Evolutionary conservation across 2,329 filamentous ascomycete genomes (phyloP).

Genomic region (Fusarium sp.): DNA sequence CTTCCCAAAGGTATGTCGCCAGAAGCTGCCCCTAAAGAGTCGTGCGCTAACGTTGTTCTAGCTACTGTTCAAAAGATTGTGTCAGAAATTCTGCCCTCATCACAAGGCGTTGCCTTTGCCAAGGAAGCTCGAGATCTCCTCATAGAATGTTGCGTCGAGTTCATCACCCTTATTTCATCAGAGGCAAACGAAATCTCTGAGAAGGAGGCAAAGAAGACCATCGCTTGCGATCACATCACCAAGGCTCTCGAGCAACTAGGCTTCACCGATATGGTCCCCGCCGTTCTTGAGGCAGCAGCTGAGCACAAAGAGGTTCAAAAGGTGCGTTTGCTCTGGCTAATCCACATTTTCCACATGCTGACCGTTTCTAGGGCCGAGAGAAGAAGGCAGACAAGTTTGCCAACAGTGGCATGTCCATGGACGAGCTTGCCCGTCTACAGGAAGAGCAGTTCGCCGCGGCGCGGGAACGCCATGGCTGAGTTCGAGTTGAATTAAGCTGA

Average conservation of each 20-base stretch:
- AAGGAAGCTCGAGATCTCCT: constrained; percentile 96
- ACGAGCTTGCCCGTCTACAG: constrained; percentile 90
- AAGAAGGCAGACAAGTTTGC: constrained; percentile 99
- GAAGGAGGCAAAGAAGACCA: constrained; percentile 99
- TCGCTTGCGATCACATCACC: constrained; percentile 97
- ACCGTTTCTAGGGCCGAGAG: constrained; percentile 79
- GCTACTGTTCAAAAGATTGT: constrained; percentile 89
- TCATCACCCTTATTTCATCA: constrained; percentile 98
- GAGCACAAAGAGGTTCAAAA: constrained; percentile 95
- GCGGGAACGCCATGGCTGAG: constrained; percentile 55
- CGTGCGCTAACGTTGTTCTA: constrained; percentile 54
- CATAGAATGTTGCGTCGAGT: constrained; percentile 99
- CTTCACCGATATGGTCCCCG: constrained; percentile 91
- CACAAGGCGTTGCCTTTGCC: constrained; percentile 85
- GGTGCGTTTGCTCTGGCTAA: constrained; percentile 65
- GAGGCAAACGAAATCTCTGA: constrained; percentile 99
- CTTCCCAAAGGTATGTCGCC: constrained; percentile 72
- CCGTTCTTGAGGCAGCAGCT: constrained; percentile 87
- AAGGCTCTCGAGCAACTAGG: constrained; percentile 93
- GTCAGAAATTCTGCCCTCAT: constrained; percentile 87
- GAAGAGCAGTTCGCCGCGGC: constrained; percentile 92
- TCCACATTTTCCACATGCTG: constrained; percentile 60
- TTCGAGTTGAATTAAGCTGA: constrained; percentile 20
- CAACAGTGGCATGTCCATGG: constrained; percentile 90
- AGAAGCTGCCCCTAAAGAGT: background rate